phyloP scores from a whole-genome alignment of 148 eudicot genomes.

The Arctostaphylos glauca region DNA sequence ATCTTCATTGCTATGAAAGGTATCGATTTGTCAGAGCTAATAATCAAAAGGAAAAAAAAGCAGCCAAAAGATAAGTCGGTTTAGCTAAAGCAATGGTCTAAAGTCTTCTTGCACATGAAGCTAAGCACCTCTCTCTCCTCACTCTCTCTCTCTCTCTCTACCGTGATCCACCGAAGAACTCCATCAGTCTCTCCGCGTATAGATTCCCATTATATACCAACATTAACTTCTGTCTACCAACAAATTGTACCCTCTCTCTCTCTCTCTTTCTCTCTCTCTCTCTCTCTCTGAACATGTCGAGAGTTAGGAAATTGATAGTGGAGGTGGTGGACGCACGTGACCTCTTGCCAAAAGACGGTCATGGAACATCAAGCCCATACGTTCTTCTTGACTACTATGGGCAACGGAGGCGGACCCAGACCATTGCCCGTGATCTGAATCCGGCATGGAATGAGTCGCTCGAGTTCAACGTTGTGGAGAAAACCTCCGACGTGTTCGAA shows the following conservation, averaged over 20 bases:
- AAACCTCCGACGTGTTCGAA: conserved; percentile 55
- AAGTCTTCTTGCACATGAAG: conserved; percentile 55
- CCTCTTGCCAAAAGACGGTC: conserved; percentile 83
- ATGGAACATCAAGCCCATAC: conserved; percentile 83
- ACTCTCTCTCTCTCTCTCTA: neutral
- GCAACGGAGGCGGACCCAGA: conserved; percentile 65
- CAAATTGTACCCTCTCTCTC: neutral
- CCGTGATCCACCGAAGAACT: conserved; percentile 11
- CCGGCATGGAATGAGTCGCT: conserved; percentile 78
- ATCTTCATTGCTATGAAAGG: neutral
- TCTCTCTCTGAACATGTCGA: conserved; percentile 32
- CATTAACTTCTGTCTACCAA: neutral
- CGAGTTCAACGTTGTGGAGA: conserved; percentile 59
- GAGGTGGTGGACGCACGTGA: conserved; percentile 77
- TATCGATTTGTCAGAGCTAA: neutral
- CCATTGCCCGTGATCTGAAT: conserved; percentile 49
- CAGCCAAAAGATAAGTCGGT: conserved; percentile 8
- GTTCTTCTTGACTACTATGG: conserved; percentile 73
- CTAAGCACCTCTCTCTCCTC: conserved; percentile 37
- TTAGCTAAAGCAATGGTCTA: conserved; percentile 16
- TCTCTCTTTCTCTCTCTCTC: neutral
- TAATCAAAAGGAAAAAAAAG: conserved; percentile 5
- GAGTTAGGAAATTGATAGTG: conserved; percentile 53
- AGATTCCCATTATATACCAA: neutral
- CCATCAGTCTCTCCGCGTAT: conserved; percentile 15